Evolutionary conservation across 495 filamentous ascomycete genomes (phyloP).

Genomic region (Peziza echinospora): DNA sequence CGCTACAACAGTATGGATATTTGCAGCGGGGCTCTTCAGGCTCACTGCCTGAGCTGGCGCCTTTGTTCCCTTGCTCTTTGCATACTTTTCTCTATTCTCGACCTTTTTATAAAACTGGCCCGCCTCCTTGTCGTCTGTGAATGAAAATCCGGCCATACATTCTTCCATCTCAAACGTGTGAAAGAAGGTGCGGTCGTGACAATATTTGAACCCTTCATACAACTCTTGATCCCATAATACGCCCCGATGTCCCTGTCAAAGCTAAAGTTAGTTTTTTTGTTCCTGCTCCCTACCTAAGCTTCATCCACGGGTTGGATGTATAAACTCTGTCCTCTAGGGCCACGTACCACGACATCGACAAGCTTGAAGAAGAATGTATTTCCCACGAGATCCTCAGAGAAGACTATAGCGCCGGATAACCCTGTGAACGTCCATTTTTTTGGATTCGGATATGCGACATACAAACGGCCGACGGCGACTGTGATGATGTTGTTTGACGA

Average conservation of each 20-base stretch:
- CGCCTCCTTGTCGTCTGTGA: slow-evolving; percentile 90
- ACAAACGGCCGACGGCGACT: slow-evolving; percentile 80
- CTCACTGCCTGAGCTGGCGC: slow-evolving; percentile 13
- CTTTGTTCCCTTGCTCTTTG: slow-evolving; percentile 17
- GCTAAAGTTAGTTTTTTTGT: slow-evolving; percentile 7
- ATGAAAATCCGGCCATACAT: slow-evolving; percentile 72
- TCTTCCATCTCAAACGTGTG: slow-evolving; percentile 90
- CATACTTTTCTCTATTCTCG: slow-evolving; percentile 23
- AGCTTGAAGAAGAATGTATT: slow-evolving; percentile 94
- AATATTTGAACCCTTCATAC: slow-evolving; percentile 82
- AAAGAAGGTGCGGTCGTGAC: slow-evolving; percentile 91
- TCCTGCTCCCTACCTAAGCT: not conserved
- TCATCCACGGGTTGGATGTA: not conserved
- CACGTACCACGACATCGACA: slow-evolving; percentile 79
- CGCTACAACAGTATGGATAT: slow-evolving; percentile 12
- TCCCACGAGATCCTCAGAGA: slow-evolving; percentile 83
- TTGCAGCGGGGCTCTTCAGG: slow-evolving; percentile 17
- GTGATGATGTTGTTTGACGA: slow-evolving; percentile 86
- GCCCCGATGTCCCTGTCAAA: slow-evolving; percentile 38
- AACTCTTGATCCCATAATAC: slow-evolving; percentile 98
- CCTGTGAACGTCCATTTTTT: slow-evolving; percentile 87
- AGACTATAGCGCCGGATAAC: slow-evolving; percentile 75
- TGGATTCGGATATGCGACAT: slow-evolving; percentile 72
- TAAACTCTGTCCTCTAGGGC: too few species aligned
- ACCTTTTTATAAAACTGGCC: slow-evolving; percentile 88